Base-by-base conservation (phyloP, 2,329 filamentous ascomycete species). In the Xylariaceae sp. region DNA sequence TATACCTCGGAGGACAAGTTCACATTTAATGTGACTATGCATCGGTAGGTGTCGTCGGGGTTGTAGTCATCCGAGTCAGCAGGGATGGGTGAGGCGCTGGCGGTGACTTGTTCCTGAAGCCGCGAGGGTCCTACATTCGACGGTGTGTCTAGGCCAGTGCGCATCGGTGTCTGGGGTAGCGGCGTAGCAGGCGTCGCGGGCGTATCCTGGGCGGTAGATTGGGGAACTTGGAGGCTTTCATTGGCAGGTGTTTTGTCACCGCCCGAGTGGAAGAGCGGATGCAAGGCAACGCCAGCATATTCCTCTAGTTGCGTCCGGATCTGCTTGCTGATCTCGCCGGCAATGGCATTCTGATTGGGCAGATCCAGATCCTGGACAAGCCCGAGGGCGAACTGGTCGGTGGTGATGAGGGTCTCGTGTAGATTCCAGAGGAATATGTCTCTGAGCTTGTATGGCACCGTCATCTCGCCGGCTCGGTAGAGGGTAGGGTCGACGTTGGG, bases 371-470 rank as follows among this genome's bases (percentile, higher is more conserved):
- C 94, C 59, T 96, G 90, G 1, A 96, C 92, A 60, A 97, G 84
- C 1, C 82, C 85, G 62, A 88, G 83, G n/a, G 94, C 94, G 68
- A 97, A 99, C 66, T 96, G 89, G 66, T 99, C 94, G 1, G 94
- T 96, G 0, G 94, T 99, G 47, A 92, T 89, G 53, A 97, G 77
- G 0, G 90, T 89, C 74, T 99, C 94, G 71, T 97, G 93, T 13
- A 99, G 79, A 64, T 99, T 99, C 94, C 94, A 99, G 47, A 97
- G 74, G 64, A 99, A 97, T n/a, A 89, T 88, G 63, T 99, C 94
- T 64, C 95, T 91, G 51, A 99, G 78, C 57, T 94, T 84, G 71
- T 91, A 97, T 3, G 90, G 88, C 1, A 91, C 85, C 13, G 91
- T 91, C 55, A 83, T 73, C 56, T 97, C 93, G 50, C 88, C 88